Percentiles rank a stretch among this genome's conserved stretches.
These are phyloP conservation scores for Zymoseptoria brevis DNA, from an alignment of 2,329 filamentous ascomycete genomes.

Conservation along the genomic window DNA sequence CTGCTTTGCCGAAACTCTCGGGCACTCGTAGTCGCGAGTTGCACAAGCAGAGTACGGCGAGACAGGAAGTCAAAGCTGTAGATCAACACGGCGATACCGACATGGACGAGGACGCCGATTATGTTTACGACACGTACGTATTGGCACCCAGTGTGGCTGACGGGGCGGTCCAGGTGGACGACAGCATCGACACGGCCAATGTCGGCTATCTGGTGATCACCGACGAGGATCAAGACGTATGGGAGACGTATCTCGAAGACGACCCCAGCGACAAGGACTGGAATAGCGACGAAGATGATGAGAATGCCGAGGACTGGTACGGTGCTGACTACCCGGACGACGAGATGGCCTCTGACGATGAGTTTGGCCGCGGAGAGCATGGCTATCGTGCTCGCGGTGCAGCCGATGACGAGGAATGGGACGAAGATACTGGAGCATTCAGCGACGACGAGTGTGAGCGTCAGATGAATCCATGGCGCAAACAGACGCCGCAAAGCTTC, in stretches of 20 bases:
- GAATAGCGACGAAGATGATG: constrained; percentile 55
- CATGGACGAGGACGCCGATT: constrained; percentile 44
- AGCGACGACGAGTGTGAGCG: constrained; percentile 24
- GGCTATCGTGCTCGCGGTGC: constrained; percentile 29
- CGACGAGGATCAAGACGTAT: constrained; percentile 47
- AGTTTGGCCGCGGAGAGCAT: constrained; percentile 44
- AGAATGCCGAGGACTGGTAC: constrained; percentile 69
- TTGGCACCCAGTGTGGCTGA: constrained; percentile 32
- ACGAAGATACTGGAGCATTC: constrained; percentile 24
- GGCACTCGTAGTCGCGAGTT: constrained; percentile 21
- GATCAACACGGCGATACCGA: constrained; percentile 30
- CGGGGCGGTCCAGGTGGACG: constrained; percentile 23
- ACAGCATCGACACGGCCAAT: constrained; percentile 20
- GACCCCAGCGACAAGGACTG: constrained; percentile 44
- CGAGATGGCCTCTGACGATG: constrained; percentile 64
- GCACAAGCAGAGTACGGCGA: constrained; percentile 15
- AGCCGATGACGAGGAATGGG: constrained; percentile 36
- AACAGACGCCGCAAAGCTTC: constrained; percentile 19
- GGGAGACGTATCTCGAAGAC: constrained; percentile 50
- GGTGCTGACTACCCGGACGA: constrained; percentile 75
- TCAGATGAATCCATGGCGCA: constrained; percentile 27
- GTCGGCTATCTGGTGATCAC: constrained; percentile 44
- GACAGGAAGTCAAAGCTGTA: constrained; percentile 3
- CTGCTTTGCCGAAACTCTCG: constrained; percentile 22
- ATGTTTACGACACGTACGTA: constrained; percentile 56